Evolutionary conservation across 208 protist genomes (phyloP).

Genomic region (Giardia duodenalis): DNA sequence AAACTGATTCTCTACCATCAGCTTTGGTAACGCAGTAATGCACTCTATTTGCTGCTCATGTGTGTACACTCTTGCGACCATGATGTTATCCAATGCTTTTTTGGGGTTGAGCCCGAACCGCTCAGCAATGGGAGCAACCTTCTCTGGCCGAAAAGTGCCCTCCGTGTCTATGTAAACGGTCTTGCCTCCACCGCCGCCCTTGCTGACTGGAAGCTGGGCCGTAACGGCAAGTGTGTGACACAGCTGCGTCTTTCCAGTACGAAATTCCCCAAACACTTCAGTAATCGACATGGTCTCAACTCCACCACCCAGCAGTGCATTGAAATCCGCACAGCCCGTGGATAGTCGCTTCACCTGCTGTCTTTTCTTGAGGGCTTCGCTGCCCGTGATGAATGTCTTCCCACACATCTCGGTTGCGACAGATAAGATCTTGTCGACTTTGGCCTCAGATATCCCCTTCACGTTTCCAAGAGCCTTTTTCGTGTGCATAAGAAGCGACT

Average conservation of each 20-base stretch:
- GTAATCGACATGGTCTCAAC: constrained; percentile 74
- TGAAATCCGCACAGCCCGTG: constrained; percentile 70
- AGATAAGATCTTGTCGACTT: constrained; percentile 89
- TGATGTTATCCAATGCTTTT: constrained; percentile 81
- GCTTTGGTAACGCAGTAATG: constrained; percentile 48
- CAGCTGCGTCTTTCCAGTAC: constrained; percentile 91
- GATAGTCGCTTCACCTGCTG: constrained; percentile 65
- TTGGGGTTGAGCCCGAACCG: constrained; percentile 72
- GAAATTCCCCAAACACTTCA: constrained; percentile 63
- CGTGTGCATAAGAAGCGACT: constrained; percentile 51
- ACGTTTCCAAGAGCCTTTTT: constrained; percentile 58
- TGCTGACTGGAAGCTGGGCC: constrained; percentile 67
- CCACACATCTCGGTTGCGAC: constrained; percentile 57
- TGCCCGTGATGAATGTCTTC: constrained; percentile 62
- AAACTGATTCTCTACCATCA: constrained; percentile 55
- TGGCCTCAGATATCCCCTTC: constrained; percentile 89
- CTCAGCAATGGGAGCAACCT: constrained; percentile 75
- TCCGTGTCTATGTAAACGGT: constrained; percentile 86
- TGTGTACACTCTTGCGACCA: constrained; percentile 80
- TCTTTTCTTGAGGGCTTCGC: constrained; percentile 60
- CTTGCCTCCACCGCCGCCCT: constrained; percentile 54
- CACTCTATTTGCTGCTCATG: constrained; percentile 65
- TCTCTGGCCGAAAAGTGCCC: constrained; percentile 83
- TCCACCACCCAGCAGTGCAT: constrained; percentile 77
- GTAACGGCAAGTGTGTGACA: constrained; percentile 89